These are phyloP conservation scores for Aureobasidium lini DNA, from an alignment of 2,329 filamentous ascomycete genomes.

Conservation along the genomic window DNA sequence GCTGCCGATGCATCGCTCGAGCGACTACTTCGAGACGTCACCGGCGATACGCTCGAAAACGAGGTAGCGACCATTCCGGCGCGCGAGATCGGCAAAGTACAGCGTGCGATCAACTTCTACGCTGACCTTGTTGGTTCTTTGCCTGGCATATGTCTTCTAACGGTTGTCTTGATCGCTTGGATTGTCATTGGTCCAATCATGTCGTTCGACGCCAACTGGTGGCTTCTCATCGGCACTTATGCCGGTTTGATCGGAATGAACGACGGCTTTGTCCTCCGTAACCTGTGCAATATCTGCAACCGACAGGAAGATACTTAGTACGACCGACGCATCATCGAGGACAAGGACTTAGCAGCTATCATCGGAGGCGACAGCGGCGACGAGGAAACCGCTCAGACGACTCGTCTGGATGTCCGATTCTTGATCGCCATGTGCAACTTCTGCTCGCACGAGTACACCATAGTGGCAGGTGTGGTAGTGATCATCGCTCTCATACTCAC, in stretches of 20 bases:
- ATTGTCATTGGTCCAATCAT: neutral
- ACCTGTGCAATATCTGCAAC: neutral
- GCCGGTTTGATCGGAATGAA: neutral
- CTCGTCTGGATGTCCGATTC: neutral
- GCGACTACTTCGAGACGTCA: neutral
- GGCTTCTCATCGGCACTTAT: neutral
- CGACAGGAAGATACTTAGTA: neutral
- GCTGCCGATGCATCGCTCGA: neutral
- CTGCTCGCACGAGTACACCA: neutral
- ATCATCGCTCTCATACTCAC: neutral
- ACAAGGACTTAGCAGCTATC: neutral
- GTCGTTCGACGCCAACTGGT: neutral
- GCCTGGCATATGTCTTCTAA: neutral
- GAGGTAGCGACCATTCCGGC: neutral
- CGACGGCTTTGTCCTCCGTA: neutral
- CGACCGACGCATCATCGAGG: neutral
- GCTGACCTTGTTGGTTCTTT: neutral
- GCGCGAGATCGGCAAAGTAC: neutral
- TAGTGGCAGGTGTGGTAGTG: neutral
- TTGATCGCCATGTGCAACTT: neutral
- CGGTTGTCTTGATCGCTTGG: neutral
- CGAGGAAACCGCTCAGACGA: neutral
- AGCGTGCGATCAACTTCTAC: neutral
- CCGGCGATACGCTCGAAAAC: neutral
- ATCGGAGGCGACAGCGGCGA: neutral